phyloP scores from a whole-genome alignment of 2,329 filamentous ascomycete genomes.

The Fusarium palustre region DNA sequence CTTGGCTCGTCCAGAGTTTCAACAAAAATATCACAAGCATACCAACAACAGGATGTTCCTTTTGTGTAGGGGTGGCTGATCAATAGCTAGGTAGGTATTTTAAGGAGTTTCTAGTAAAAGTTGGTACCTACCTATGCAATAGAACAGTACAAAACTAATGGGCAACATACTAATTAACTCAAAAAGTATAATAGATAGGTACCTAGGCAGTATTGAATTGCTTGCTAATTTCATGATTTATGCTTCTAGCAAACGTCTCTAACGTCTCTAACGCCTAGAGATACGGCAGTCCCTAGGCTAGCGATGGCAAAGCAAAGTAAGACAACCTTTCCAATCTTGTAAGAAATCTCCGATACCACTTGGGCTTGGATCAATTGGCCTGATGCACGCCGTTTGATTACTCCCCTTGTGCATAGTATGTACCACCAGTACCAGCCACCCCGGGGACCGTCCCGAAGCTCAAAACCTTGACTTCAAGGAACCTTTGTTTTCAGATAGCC shows the following conservation, averaged over 20 bases:
- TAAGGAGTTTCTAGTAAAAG: neutral
- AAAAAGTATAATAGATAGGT: neutral
- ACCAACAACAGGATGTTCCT: neutral
- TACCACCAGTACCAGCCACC: neutral
- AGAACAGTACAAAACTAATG: neutral
- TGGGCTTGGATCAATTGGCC: too few relatives aligned
- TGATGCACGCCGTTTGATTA: neutral
- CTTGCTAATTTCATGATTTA: neutral
- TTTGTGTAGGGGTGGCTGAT: neutral
- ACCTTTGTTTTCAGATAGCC: neutral
- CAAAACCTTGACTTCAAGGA: neutral
- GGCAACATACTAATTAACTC: neutral
- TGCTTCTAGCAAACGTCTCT: neutral
- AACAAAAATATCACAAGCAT: constrained; percentile 1
- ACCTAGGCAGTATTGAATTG: too few relatives aligned
- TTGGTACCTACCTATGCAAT: too few relatives aligned
- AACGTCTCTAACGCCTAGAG: neutral
- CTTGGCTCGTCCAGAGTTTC: neutral
- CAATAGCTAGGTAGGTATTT: neutral
- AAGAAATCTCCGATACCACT: neutral
- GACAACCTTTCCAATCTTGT: neutral
- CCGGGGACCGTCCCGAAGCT: neutral
- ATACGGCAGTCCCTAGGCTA: neutral
- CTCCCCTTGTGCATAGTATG: neutral
- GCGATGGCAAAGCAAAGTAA: neutral